Conservation (phyloP, 192 early-diverging fungal genomes). For the Backusella westeae region DNA sequence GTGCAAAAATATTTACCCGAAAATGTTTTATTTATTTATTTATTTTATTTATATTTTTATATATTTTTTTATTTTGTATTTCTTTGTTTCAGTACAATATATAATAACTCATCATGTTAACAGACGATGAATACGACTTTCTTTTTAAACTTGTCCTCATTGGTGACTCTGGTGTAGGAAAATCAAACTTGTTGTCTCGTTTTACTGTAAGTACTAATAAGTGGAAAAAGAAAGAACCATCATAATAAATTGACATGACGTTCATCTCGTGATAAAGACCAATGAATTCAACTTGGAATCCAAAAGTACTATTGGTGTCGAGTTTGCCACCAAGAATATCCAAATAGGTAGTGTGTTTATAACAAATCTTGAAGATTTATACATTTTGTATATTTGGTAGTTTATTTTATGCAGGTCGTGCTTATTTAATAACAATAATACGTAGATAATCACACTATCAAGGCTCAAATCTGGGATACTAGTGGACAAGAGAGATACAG, state of each 20-base stretch:
- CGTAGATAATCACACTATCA: constrained; percentile 40
- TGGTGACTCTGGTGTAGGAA: constrained; percentile 58
- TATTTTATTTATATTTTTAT: not conserved
- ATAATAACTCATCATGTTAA: constrained; percentile 31
- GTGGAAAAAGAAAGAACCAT: not conserved
- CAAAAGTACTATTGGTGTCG: constrained; percentile 50
- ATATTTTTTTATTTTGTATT: not conserved
- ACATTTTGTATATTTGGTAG: not conserved
- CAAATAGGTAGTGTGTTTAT: constrained; percentile 28
- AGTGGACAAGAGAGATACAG: constrained; percentile 94
- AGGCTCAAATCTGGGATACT: constrained; percentile 59
- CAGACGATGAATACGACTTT: constrained; percentile 55
- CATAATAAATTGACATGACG: not conserved
- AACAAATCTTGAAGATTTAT: not conserved
- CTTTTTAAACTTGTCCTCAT: constrained; percentile 70
- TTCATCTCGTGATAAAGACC: constrained; percentile 14
- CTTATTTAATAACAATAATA: not conserved
- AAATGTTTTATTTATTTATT: constrained; percentile 2
- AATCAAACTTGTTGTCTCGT: constrained; percentile 48
- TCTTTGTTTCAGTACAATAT: constrained; percentile 5
- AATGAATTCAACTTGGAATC: constrained; percentile 53
- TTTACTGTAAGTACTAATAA: constrained; percentile 36
- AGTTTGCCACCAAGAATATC: constrained; percentile 48
- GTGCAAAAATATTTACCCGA: not conserved
- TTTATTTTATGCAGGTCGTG: not conserved